These are phyloP conservation scores for Testicularia cyperi DNA, from an alignment of 1,284 basidiomycete species.

Conservation along the genomic window DNA sequence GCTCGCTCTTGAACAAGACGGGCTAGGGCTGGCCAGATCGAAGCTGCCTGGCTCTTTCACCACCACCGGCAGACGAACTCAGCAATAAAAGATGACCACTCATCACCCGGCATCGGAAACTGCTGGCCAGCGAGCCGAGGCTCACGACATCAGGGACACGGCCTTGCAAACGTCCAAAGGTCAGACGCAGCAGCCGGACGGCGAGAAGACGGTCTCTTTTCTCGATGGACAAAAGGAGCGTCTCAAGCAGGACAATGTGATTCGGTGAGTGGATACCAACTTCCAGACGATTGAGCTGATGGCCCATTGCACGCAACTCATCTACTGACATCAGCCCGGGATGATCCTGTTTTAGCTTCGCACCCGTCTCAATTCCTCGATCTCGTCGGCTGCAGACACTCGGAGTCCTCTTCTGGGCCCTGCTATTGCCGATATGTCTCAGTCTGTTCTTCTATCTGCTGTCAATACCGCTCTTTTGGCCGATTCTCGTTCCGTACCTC, in stretches of 20 bases:
- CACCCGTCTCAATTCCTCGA: constrained; percentile 50
- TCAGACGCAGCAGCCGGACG: too few relatives aligned
- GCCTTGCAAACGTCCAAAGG: neutral
- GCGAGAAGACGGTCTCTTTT: neutral
- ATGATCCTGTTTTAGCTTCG: constrained; percentile 26
- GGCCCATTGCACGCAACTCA: neutral
- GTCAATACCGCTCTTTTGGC: constrained; percentile 89
- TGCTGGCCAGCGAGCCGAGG: constrained; percentile 19
- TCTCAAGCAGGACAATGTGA: constrained; percentile 19
- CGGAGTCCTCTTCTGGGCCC: constrained; percentile 79
- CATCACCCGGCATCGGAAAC: constrained; percentile 33
- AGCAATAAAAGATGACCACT: constrained; percentile 13
- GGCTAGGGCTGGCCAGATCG: too few relatives aligned
- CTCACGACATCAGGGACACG: constrained; percentile 14
- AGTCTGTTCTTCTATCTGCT: constrained; percentile 76
- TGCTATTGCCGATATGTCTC: constrained; percentile 72
- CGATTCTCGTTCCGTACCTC: constrained; percentile 76
- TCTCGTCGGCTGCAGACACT: constrained; percentile 57
- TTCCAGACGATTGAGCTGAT: too few relatives aligned
- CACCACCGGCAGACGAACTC: too few relatives aligned
- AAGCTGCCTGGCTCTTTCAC: too few relatives aligned
- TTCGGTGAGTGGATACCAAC: constrained; percentile 17
- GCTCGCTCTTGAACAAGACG: too few relatives aligned
- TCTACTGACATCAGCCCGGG: neutral
- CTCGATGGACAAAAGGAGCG: constrained; percentile 4